These are phyloP conservation scores for Pythium brachiatum DNA, from an alignment of 352 stramenopile species.

Conservation along the genomic window DNA sequence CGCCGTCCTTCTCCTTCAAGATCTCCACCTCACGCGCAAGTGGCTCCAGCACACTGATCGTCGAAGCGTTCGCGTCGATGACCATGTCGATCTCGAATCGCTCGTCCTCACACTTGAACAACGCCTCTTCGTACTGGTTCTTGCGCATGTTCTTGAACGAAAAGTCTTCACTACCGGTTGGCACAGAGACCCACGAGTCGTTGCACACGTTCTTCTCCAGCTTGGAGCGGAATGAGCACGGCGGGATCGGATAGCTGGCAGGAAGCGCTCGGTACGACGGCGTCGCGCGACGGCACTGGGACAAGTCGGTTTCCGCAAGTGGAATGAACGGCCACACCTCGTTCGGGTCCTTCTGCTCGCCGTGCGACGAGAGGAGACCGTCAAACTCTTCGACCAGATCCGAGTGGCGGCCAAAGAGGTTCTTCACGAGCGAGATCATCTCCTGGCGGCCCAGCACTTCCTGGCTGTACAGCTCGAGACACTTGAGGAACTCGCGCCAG, in stretches of 20 bases:
- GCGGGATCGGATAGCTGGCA: constrained; percentile 96
- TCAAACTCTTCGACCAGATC: constrained; percentile 85
- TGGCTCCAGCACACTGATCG: constrained; percentile 94
- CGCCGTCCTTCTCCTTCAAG: constrained; percentile 64
- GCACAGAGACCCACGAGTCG: constrained; percentile 97
- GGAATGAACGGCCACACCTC: constrained; percentile 92
- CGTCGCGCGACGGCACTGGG: constrained; percentile 89
- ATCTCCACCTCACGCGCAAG: constrained; percentile 94
- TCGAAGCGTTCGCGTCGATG: constrained; percentile 96
- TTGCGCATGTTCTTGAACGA: constrained; percentile 99
- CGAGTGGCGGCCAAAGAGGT: constrained; percentile 86
- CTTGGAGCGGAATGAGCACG: constrained; percentile 93
- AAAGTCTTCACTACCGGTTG: constrained; percentile 98
- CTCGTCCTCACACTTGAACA: constrained; percentile 99
- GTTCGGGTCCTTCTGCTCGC: constrained; percentile 76
- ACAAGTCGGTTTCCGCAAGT: constrained; percentile 89
- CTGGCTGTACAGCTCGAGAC: constrained; percentile 96
- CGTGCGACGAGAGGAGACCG: constrained; percentile 65
- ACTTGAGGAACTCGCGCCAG: constrained; percentile 99
- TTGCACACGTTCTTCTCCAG: constrained; percentile 93
- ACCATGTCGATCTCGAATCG: constrained; percentile 92
- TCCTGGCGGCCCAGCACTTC: constrained; percentile 93
- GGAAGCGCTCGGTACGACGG: constrained; percentile 97
- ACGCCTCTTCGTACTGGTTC: constrained; percentile 98
- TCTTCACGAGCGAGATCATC: constrained; percentile 85